A percentile compares a stretch with the other conserved stretches of the same genome.
phyloP scores from a whole-genome alignment of 192 early-diverging fungal genomes.

The Backusella psychrophila region DNA sequence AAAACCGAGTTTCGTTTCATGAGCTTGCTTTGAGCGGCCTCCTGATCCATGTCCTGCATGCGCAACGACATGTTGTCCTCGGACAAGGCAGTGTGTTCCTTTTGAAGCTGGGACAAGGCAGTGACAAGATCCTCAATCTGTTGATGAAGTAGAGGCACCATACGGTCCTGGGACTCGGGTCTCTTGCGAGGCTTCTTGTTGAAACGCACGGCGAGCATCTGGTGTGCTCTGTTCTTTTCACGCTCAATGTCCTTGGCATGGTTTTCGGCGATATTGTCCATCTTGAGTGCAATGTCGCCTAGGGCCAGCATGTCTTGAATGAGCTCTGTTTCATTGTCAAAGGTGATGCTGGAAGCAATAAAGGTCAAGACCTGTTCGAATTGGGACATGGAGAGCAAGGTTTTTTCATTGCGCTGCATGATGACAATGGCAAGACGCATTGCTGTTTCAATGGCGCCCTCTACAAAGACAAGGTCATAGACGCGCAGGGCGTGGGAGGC shows the following conservation, averaged over 20 bases:
- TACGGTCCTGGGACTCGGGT: background rate
- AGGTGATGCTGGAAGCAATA: slow-evolving; percentile 64
- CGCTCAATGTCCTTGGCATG: slow-evolving; percentile 51
- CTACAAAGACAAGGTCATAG: slow-evolving; percentile 84
- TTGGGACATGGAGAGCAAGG: slow-evolving; percentile 61
- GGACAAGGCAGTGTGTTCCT: slow-evolving; percentile 62
- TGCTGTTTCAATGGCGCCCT: slow-evolving; percentile 82
- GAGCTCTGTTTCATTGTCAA: slow-evolving; percentile 53
- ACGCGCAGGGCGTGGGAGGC: slow-evolving; percentile 83
- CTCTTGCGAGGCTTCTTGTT: slow-evolving; percentile 3
- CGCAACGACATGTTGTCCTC: slow-evolving; percentile 56
- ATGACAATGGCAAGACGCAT: slow-evolving; percentile 83
- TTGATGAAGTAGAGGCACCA: slow-evolving; percentile 47
- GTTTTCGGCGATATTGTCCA: slow-evolving; percentile 67
- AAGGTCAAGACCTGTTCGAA: slow-evolving; percentile 82
- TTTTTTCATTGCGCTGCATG: slow-evolving; percentile 76
- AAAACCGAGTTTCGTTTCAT: slow-evolving; percentile 40
- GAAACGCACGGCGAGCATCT: slow-evolving; percentile 50
- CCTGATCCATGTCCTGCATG: slow-evolving; percentile 44
- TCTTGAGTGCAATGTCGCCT: slow-evolving; percentile 56
- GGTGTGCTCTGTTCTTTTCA: slow-evolving; percentile 48
- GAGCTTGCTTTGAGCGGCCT: slow-evolving; percentile 51
- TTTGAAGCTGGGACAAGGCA: slow-evolving; percentile 62
- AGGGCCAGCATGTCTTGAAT: slow-evolving; percentile 77
- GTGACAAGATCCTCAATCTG: slow-evolving; percentile 62